A percentile compares a stretch with the other conserved stretches of the same genome.
Conservation (phyloP, 257 asterid genomes). For the Fraxinus americana region DNA sequence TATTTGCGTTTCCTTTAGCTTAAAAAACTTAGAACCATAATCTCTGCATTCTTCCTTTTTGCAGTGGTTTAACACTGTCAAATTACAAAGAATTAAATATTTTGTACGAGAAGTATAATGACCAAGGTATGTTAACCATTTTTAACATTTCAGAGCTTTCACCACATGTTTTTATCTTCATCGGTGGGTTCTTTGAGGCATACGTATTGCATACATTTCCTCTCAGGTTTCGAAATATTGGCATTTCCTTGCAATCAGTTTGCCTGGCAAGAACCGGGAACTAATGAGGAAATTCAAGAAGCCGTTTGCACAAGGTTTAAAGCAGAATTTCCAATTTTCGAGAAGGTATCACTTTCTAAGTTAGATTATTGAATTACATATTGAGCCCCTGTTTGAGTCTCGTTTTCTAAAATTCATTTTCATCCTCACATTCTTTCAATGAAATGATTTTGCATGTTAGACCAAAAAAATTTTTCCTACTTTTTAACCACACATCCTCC, state of each 20-base stretch:
- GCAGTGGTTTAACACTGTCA: conserved; percentile 73
- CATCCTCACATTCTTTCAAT: too few species aligned
- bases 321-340: conserved; percentile 85
- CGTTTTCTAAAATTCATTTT: too few species aligned
- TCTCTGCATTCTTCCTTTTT: not conserved
- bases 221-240: conserved; percentile 72
- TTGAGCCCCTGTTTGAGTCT: too few species aligned
- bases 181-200: not conserved
- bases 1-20: too few species aligned
- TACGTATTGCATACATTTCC: too few species aligned
- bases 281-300: conserved; percentile 71
- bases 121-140: conserved; percentile 55
- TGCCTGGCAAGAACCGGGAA: conserved; percentile 89
- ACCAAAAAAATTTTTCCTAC: too few species aligned
- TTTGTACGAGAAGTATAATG: conserved; percentile 71
- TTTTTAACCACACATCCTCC: too few species aligned
- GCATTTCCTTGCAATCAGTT: conserved; percentile 99
- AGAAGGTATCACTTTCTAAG: conserved; percentile 52
- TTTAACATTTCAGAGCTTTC: not conserved
- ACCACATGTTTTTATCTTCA: too few species aligned
- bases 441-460: too few species aligned
- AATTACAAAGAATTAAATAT: conserved; percentile 79
- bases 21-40: not conserved
- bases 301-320: conserved; percentile 76
- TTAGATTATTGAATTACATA: too few species aligned